Percentiles rank a stretch among this genome's conserved stretches.
These are phyloP conservation scores for Pseudogymnoascus sp. DNA, from an alignment of 2,329 filamentous ascomycete genomes.

Conservation along the genomic window DNA sequence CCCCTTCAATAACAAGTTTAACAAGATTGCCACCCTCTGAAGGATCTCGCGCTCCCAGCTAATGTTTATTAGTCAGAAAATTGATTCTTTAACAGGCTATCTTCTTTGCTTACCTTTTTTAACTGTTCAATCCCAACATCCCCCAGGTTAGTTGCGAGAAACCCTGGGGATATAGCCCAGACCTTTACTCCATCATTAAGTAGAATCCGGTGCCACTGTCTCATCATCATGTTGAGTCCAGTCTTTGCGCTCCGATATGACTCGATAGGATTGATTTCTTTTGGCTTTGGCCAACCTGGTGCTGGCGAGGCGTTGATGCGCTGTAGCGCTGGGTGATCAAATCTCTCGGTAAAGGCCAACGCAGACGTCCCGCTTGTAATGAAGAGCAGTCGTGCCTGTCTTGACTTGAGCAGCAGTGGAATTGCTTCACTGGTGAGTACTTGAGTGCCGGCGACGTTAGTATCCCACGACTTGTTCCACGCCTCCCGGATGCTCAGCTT, in stretches of 20 bases:
- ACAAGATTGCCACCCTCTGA: too few species aligned
- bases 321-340: conserved; percentile 19
- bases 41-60: too few species aligned
- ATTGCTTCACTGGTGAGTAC: conserved; percentile 28
- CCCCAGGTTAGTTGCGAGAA: conserved; percentile 41
- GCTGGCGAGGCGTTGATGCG: conserved; percentile 12
- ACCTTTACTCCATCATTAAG: conserved; percentile 44
- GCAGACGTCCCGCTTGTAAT: conserved; percentile 35
- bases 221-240: conserved; percentile 43
- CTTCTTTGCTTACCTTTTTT: too few species aligned
- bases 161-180: conserved; percentile 41
- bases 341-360: conserved; percentile 21
- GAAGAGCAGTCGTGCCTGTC: conserved; percentile 40
- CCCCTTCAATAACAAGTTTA: too few species aligned
- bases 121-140: conserved; percentile 15
- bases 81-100: too few species aligned
- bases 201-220: conserved; percentile 37
- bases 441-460: conserved; percentile 28
- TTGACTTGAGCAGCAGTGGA: conserved; percentile 34
- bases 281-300: conserved; percentile 36
- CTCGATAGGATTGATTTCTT: conserved; percentile 21
- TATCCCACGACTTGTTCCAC: conserved; percentile 24
- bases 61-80: too few species aligned
- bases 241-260: conserved; percentile 37
- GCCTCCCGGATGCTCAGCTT: conserved; percentile 14